phyloP scores from a whole-genome alignment of 2,329 filamentous ascomycete genomes.

The Hypomyces perniciosus region DNA sequence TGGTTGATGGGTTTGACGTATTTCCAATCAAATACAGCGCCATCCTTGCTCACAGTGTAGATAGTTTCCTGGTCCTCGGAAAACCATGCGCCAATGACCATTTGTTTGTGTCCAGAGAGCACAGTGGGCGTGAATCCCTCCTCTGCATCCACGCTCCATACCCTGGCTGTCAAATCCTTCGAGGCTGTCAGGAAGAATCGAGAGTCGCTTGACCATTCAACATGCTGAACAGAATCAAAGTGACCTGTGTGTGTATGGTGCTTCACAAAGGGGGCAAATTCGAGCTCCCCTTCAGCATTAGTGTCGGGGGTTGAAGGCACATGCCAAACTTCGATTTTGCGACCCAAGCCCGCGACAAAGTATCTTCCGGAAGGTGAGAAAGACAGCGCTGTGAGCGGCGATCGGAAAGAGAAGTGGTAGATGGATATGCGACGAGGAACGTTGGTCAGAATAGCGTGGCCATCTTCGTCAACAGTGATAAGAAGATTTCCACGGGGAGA shows the following conservation, averaged over 20 bases:
- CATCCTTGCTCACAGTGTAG: slow-evolving; percentile 94
- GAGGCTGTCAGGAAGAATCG: slow-evolving; percentile 90
- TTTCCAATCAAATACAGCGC: slow-evolving; percentile 91
- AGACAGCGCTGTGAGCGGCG: slow-evolving; percentile 72
- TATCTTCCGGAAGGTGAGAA: slow-evolving; percentile 89
- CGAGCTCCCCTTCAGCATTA: slow-evolving; percentile 71
- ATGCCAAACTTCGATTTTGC: slow-evolving; percentile 91
- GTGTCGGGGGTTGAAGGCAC: slow-evolving; percentile 85
- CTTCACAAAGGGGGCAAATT: slow-evolving; percentile 90
- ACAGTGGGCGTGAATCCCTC: slow-evolving; percentile 87
- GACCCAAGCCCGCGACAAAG: slow-evolving; percentile 82
- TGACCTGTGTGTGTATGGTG: slow-evolving; percentile 84
- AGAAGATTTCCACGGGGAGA: slow-evolving; percentile 88
- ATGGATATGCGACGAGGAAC: slow-evolving; percentile 78
- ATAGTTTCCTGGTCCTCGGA: slow-evolving; percentile 91
- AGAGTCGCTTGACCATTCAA: slow-evolving; percentile 95
- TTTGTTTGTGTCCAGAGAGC: slow-evolving; percentile 83
- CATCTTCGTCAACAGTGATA: slow-evolving; percentile 89
- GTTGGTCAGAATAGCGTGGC: slow-evolving; percentile 88
- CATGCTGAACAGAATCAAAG: slow-evolving; percentile 76
- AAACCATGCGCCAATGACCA: slow-evolving; percentile 93
- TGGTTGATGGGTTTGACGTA: slow-evolving; percentile 60
- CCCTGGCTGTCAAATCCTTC: slow-evolving; percentile 84
- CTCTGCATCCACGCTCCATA: slow-evolving; percentile 89
- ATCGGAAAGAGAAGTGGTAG: slow-evolving; percentile 93